Evolutionary conservation across 2,329 filamentous ascomycete species (phyloP).

Genomic region (Fusarium sp.): DNA sequence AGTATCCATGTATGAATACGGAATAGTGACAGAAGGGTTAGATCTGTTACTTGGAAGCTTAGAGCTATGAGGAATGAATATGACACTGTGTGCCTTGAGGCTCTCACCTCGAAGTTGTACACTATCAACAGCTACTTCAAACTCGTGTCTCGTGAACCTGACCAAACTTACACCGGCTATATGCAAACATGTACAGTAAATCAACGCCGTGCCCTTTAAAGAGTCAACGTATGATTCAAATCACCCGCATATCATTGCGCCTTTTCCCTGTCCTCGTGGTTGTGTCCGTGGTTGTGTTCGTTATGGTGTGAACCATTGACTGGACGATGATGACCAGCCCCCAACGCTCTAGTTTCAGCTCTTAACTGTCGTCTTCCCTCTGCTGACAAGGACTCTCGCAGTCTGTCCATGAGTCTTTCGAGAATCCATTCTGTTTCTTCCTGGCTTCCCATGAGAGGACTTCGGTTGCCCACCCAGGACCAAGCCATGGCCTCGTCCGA

Average conservation of each 20-base stretch:
- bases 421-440: constrained; percentile 81
- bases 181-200: not conserved
- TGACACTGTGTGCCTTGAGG: not conserved
- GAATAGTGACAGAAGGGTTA: not conserved
- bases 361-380: constrained; percentile 33
- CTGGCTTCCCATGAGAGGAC: constrained; percentile 76
- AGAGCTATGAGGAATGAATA: constrained; percentile 8
- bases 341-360: constrained; percentile 12
- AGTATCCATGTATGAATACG: constrained; percentile 18
- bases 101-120: not conserved
- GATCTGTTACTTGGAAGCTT: not conserved
- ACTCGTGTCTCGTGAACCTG: not conserved
- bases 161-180: not conserved
- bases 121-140: not conserved
- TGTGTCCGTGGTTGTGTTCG: not conserved
- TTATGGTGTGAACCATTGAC: not conserved
- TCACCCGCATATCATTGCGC: constrained; percentile 7
- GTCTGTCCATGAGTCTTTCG: constrained; percentile 68
- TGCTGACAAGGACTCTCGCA: constrained; percentile 54
- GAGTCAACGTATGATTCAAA: not conserved
- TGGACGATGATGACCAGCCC: constrained; percentile 13
- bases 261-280: not conserved
- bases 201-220: not conserved
- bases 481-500: constrained; percentile 57
- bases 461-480: constrained; percentile 80